phyloP scores from a whole-genome alignment of 805 yeast species.

The Ogataea corticis region DNA sequence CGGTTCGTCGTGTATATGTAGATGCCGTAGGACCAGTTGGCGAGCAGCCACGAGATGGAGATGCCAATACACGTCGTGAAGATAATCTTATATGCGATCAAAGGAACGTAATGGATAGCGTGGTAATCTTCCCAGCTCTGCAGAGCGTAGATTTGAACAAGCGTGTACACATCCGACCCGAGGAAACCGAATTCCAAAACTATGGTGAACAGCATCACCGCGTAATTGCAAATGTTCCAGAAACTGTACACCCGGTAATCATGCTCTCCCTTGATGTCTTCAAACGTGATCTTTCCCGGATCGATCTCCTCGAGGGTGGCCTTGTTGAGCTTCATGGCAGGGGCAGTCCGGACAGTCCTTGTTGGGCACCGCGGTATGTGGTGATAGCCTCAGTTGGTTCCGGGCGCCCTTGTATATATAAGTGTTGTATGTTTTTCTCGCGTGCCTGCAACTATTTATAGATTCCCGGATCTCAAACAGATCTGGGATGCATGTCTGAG shows the following conservation, averaged over 20 bases:
- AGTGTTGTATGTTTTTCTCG: not conserved
- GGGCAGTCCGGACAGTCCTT: not conserved
- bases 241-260: slow-evolving; percentile 38
- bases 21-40: slow-evolving; percentile 59
- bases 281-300: slow-evolving; percentile 28
- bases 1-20: slow-evolving; percentile 58
- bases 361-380: not conserved
- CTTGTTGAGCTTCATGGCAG: not conserved
- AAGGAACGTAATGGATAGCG: slow-evolving; percentile 34
- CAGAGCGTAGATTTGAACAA: slow-evolving; percentile 70
- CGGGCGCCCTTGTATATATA: too few species aligned
- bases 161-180: slow-evolving; percentile 76
- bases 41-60: slow-evolving; percentile 57
- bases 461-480: slow-evolving; percentile 2
- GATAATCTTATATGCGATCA: slow-evolving; percentile 31
- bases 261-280: slow-evolving; percentile 33
- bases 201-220: slow-evolving; percentile 39
- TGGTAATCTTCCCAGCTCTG: slow-evolving; percentile 41
- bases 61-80: slow-evolving; percentile 70
- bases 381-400: not conserved
- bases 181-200: slow-evolving; percentile 54
- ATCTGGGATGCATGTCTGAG: not conserved
- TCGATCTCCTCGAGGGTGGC: slow-evolving; percentile 14
- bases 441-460: slow-evolving; percentile 5
- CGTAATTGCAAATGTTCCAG: slow-evolving; percentile 46